Conservation (phyloP, 1,139 yeast genomes). For the Zygosaccharomyces sapae region DNA sequence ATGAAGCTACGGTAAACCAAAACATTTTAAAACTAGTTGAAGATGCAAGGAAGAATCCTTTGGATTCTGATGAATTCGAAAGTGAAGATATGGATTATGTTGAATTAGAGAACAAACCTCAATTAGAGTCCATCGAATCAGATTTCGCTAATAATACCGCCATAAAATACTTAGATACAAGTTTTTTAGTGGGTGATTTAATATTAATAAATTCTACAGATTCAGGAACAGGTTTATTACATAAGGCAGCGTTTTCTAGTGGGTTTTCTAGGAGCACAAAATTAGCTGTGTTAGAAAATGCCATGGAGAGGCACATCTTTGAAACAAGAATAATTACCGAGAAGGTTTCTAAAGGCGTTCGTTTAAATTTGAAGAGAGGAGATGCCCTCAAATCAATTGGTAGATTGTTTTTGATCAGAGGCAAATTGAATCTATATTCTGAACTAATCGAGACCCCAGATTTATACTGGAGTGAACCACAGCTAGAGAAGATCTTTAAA, state of each 20-base stretch:
- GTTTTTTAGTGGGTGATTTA: constrained; percentile 56
- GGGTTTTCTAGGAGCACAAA: constrained; percentile 85
- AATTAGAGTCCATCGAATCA: constrained; percentile 13
- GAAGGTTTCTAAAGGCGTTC: constrained; percentile 58
- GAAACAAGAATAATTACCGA: constrained; percentile 64
- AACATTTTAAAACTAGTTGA: constrained; percentile 46
- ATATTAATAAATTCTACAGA: constrained; percentile 55
- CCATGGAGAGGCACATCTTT: constrained; percentile 62
- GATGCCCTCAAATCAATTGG: constrained; percentile 73
- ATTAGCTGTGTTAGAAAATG: constrained; percentile 69
- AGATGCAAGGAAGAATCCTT: constrained; percentile 47
- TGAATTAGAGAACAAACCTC: constrained; percentile 41
- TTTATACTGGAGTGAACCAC: constrained; percentile 88
- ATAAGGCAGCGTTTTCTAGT: constrained; percentile 84
- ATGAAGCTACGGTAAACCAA: constrained; percentile 45
- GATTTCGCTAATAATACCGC: constrained; percentile 2
- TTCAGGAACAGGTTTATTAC: constrained; percentile 50
- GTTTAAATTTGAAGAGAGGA: constrained; percentile 53
- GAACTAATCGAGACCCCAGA: constrained; percentile 91
- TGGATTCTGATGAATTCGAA: constrained; percentile 46
- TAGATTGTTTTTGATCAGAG: constrained; percentile 65
- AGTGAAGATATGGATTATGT: constrained; percentile 85
- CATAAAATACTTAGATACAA: constrained; percentile 26
- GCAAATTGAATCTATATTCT: constrained; percentile 78
- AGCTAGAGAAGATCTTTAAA: constrained; percentile 68